These are phyloP conservation scores for Staphylotrichum longicolle DNA, from an alignment of 495 filamentous ascomycete genomes.

Conservation along the genomic window DNA sequence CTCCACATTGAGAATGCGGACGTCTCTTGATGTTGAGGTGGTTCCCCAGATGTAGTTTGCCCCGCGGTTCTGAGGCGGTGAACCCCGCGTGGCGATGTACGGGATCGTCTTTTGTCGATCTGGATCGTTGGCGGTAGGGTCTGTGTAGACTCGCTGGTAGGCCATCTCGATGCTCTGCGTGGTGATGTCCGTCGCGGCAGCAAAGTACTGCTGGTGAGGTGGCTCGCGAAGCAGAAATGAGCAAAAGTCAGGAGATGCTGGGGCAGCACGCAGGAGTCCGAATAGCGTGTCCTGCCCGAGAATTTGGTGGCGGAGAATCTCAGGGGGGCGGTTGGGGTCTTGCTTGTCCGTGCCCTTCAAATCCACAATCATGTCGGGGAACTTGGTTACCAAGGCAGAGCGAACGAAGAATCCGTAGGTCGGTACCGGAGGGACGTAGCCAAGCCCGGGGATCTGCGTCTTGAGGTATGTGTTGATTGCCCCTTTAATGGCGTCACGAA, in stretches of 20 bases:
- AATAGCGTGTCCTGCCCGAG: slow-evolving; percentile 28
- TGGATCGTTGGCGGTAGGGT: no score
- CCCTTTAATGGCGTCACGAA: slow-evolving; percentile 36
- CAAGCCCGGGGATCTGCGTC: slow-evolving; percentile 25
- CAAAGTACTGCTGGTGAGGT: slow-evolving; percentile 39
- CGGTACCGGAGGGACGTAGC: no score
- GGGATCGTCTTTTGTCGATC: no score
- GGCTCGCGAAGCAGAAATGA: slow-evolving; percentile 27
- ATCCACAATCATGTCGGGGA: slow-evolving; percentile 31
- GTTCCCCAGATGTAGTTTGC: no score
- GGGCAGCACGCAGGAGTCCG: slow-evolving; percentile 7
- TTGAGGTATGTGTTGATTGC: slow-evolving; percentile 34
- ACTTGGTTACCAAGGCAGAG: slow-evolving; percentile 27
- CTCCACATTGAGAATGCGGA: no score
- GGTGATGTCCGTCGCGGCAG: not conserved
- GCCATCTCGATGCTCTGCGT: no score
- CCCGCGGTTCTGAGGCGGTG: no score
- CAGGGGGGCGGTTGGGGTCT: slow-evolving; percentile 10
- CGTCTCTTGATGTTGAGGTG: no score
- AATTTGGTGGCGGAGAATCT: slow-evolving; percentile 21
- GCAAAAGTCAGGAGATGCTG: not conserved
- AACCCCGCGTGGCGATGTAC: no score
- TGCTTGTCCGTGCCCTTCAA: not conserved
- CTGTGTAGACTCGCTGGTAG: no score
- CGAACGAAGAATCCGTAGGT: slow-evolving; percentile 35